A percentile compares a stretch with the other conserved stretches of the same genome.
Conservation (phyloP, 2,329 filamentous ascomycete genomes). For the Arthrinium puccinioides region DNA sequence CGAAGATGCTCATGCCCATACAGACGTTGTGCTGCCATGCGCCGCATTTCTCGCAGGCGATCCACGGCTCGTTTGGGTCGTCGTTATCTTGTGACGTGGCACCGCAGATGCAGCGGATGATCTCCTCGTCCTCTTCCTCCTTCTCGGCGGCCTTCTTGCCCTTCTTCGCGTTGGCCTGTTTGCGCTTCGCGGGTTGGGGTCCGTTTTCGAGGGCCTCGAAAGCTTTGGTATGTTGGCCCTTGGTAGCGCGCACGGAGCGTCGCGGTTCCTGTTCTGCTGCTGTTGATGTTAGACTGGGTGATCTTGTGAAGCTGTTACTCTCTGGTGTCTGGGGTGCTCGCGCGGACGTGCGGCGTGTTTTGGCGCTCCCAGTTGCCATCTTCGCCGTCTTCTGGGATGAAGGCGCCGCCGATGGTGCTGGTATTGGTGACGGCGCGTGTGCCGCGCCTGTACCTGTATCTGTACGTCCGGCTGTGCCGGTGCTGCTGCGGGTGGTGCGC, state of each 20-base stretch:
- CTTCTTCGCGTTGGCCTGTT: slow-evolving; percentile 41
- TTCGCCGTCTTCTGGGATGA: not conserved
- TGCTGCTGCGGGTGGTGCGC: slow-evolving; percentile 15
- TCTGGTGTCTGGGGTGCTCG: not conserved
- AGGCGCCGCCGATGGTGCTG: slow-evolving; percentile 2
- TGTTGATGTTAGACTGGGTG: slow-evolving; percentile 15
- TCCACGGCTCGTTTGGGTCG: slow-evolving; percentile 76
- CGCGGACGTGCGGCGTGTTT: not conserved
- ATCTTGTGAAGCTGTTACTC: no score
- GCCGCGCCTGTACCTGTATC: slow-evolving; percentile 9
- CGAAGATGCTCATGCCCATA: slow-evolving; percentile 74
- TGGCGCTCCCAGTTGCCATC: no score
- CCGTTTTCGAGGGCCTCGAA: slow-evolving; percentile 67
- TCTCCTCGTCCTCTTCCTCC: slow-evolving; percentile 47
- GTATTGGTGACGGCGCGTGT: not conserved
- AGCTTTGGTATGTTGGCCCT: slow-evolving; percentile 88
- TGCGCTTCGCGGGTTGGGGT: slow-evolving; percentile 44
- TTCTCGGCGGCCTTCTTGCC: slow-evolving; percentile 55
- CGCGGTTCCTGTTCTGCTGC: slow-evolving; percentile 64
- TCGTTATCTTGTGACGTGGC: slow-evolving; percentile 76
- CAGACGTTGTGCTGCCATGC: slow-evolving; percentile 98
- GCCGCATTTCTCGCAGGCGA: slow-evolving; percentile 85
- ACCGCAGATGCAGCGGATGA: slow-evolving; percentile 88
- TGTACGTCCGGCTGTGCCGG: no score
- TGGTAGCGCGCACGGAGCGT: slow-evolving; percentile 91